These are phyloP conservation scores for Polysphondylium violaceum DNA, from an alignment of 78 protist genomes.

Conservation along the genomic window DNA sequence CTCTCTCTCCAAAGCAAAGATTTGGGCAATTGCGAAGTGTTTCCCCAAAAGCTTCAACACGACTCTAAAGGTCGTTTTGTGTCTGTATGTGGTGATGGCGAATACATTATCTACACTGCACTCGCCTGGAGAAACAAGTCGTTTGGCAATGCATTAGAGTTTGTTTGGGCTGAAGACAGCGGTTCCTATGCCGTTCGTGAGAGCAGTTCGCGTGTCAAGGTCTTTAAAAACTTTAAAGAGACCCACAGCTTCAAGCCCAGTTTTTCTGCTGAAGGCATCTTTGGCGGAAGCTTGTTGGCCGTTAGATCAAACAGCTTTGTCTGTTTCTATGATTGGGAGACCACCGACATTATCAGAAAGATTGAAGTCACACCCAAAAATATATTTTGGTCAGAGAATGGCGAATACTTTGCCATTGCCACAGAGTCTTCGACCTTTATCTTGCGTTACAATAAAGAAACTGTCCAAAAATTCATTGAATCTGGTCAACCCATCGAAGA, in stretches of 20 bases:
- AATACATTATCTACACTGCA: conserved; percentile 97
- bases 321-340: conserved; percentile 97
- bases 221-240: conserved; percentile 95
- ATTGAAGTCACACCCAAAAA: conserved; percentile 93
- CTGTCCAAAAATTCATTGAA: conserved; percentile 73
- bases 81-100: conserved; percentile 98
- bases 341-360: conserved; percentile 87
- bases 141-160: conserved; percentile 96
- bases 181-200: conserved; percentile 90
- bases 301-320: conserved; percentile 82
- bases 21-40: conserved; percentile 94
- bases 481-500: conserved; percentile 80
- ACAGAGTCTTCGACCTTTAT: conserved; percentile 92
- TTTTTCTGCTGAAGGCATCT: conserved; percentile 91
- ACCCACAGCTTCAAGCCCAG: conserved; percentile 76
- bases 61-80: conserved; percentile 96
- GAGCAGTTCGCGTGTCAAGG: conserved; percentile 75
- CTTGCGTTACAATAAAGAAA: conserved; percentile 87
- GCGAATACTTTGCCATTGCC: conserved; percentile 82
- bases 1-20: conserved; percentile 89
- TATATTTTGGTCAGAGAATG: conserved; percentile 94
- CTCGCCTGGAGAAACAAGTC: conserved; percentile 94
- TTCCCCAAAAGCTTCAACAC: conserved; percentile 91
- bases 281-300: conserved; percentile 95
- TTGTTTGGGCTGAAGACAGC: conserved; percentile 94